A percentile compares a stretch with the other conserved stretches of the same genome.
Conservation (phyloP, 164 flowering plant species). For the Nelumbo lutea region DNA sequence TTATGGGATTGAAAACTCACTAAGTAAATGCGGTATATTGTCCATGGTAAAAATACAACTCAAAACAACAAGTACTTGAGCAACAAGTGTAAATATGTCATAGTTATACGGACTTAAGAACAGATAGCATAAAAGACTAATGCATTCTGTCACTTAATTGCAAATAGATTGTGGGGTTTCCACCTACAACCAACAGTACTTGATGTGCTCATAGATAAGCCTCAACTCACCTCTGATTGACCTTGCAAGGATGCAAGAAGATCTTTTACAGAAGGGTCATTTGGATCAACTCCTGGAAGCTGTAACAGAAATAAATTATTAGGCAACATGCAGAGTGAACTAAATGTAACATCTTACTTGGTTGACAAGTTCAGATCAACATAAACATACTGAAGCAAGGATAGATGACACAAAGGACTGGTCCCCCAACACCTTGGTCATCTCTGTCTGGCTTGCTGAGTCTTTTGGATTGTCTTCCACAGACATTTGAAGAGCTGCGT, state of each 20-base stretch:
- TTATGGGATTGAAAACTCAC: too few species aligned
- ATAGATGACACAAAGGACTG: conserved; percentile 77
- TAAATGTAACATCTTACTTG: background rate
- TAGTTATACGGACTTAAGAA: too few species aligned
- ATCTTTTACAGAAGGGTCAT: conserved; percentile 87
- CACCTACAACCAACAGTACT: background rate
- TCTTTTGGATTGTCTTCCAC: conserved; percentile 61
- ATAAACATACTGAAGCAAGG: conserved; percentile 59
- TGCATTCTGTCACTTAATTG: too few species aligned
- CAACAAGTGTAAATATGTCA: too few species aligned
- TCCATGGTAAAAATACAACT: too few species aligned
- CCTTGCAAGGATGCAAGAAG: conserved; percentile 83
- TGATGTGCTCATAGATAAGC: background rate
- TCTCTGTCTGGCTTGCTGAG: conserved; percentile 44
- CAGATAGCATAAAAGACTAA: too few species aligned
- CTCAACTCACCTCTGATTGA: conserved; percentile 63
- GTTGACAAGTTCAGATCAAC: background rate
- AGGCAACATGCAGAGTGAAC: background rate
- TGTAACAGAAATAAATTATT: conserved; percentile 24
- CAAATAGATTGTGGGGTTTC: too few species aligned
- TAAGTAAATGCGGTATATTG: too few species aligned
- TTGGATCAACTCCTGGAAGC: conserved; percentile 97
- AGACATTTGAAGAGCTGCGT: conserved; percentile 87
- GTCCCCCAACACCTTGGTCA: conserved; percentile 71
- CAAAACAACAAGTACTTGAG: too few species aligned